Base-by-base conservation (phyloP, 139 green algal genomes). In the Bryopsis sp. region DNA sequence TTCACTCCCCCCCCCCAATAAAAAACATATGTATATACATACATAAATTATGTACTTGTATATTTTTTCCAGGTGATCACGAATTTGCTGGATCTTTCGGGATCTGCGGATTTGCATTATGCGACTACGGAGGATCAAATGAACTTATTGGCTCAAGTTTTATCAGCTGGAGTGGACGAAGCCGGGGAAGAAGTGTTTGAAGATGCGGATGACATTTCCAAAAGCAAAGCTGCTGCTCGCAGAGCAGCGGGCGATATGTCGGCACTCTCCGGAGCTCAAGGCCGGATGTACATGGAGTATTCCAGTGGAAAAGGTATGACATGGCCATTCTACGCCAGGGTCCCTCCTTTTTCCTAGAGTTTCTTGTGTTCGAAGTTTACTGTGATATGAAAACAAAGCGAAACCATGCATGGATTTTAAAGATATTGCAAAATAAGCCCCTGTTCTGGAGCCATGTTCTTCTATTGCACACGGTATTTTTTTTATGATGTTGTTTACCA, bases 261-360 rank as follows among this genome's bases (percentile, higher is more conserved):
- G 26, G 71, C 72, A n/a, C 78, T 95, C n/a, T 88, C 84, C 2
- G 89, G 89, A n/a, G 89, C 77, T 0, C 39, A 71, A 1, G 89
- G 89, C 32, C 74, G 88, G 57, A 74, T 70, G 1, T 92, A 95
- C 74, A 69, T 92, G 76, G 87, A 94, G 76, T 93, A 81, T 48
- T 59, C 65, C 37, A 75, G n/a, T n/a, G n/a, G n/a, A n/a, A n/a
- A n/a, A n/a, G n/a, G n/a, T n/a, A n/a, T n/a, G n/a, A n/a, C n/a
- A n/a, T n/a, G n/a, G n/a, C n/a, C n/a, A n/a, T n/a, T n/a, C n/a
- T n/a, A n/a, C n/a, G n/a, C n/a, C n/a, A n/a, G n/a, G n/a, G n/a
- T n/a, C n/a, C n/a, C n/a, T n/a, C n/a, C n/a, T n/a, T n/a, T n/a
- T n/a, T n/a, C n/a, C n/a, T n/a, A n/a, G n/a, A n/a, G n/a, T n/a